Conservation (phyloP, 192 early-diverging fungal genomes). For the Rhizoclosmatium globosum region DNA sequence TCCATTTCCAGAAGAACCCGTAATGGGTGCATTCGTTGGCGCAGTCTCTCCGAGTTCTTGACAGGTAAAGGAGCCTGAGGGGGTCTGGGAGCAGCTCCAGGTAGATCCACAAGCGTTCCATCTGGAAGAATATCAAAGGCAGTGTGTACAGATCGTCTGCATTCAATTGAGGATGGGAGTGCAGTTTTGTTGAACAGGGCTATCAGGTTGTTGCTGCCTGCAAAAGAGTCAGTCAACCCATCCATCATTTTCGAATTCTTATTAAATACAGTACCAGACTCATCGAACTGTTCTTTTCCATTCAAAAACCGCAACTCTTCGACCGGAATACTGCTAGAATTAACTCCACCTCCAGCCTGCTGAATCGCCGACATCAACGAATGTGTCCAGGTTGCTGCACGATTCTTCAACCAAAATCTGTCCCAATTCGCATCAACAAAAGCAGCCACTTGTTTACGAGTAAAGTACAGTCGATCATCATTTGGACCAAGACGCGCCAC, state of each 20-base stretch:
- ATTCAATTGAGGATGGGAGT: constrained; percentile 22
- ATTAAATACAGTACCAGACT: constrained; percentile 9
- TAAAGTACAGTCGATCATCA: constrained; percentile 30
- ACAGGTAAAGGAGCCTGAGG: neutral
- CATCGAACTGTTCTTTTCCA: constrained; percentile 43
- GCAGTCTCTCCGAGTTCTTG: neutral
- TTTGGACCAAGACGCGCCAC: constrained; percentile 29
- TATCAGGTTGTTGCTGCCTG: constrained; percentile 4
- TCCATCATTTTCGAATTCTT: no score
- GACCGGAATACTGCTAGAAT: neutral
- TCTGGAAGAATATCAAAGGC: constrained; percentile 41
- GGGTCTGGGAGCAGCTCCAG: neutral
- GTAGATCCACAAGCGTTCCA: constrained; percentile 40
- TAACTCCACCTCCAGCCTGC: neutral
- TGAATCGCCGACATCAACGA: constrained; percentile 45
- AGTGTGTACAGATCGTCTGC: constrained; percentile 13
- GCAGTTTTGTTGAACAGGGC: constrained; percentile 7
- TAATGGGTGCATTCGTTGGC: neutral
- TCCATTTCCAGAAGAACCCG: neutral
- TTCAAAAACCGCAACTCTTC: constrained; percentile 39
- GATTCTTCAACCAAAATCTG: constrained; percentile 70
- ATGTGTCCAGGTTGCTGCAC: constrained; percentile 70
- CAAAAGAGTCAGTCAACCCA: neutral
- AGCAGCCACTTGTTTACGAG: constrained; percentile 66
- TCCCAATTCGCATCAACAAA: constrained; percentile 76